Base-by-base conservation (phyloP, 371 early-diverging fungal species). In the Mortierella sp. region DNA sequence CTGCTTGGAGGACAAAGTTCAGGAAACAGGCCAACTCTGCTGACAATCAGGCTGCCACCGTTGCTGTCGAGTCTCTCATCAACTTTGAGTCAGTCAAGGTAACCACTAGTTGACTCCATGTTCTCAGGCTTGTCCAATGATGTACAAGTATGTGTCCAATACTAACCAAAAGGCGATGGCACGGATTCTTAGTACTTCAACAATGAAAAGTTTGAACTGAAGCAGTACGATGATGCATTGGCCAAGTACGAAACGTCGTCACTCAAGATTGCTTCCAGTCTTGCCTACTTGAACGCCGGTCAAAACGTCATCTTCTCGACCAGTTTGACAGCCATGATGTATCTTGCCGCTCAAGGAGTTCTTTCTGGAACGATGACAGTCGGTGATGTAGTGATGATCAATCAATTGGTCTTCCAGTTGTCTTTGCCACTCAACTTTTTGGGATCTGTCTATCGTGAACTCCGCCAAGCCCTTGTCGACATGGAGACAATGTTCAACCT, bases 351-450 rank as follows among this genome's bases (percentile, higher is more conserved):
- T 1, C 86, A 95, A 48, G 96, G 96, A 24, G 92, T 97, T 0
- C 69, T 94, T 13, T 73, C 82, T 16, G 86, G 85, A 44, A 83
- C 89, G 1, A 85, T 96, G 88, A 96, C 95, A 1, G 91, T 98
- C 14, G 98, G 98, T 45, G 98, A 98, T 79, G 86, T 98, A 2
- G 98, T 98, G 22, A 93, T 98, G 95, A 89, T 98, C 58, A 97
- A 97, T 65, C 96, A 96, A 22, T 88, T 97, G 22, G 92, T 98
- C 21, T 97, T 98, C 72, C 96, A 96, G 69, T 83, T 96, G 5
- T 93, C 95, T 0, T 83, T 96, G 80, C 98, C 98, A 17, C 87
- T 98, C 45, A 96, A 97, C 84, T 98, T 98, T 78, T 80, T 98
- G 71, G 99, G 99, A n/a, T 92, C 94, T 13, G 96, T 97, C 6